phyloP scores from a whole-genome alignment of 139 green algal genomes.

The Klebsormidium nitens region DNA sequence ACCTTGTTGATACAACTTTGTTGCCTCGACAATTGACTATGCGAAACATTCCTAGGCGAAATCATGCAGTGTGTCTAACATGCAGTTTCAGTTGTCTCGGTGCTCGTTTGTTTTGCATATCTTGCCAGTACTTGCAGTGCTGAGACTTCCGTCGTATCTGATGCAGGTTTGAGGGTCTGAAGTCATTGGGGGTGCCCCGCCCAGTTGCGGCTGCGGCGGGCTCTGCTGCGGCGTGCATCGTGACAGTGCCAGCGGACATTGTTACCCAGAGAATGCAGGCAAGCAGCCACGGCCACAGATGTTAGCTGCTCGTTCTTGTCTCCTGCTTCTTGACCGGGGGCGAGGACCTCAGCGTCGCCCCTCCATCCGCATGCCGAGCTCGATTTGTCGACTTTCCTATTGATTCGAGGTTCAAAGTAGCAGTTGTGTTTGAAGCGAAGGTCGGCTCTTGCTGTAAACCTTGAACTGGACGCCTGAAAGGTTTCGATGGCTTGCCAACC shows the following conservation, averaged over 20 bases:
- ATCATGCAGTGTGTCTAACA: conserved; percentile 8
- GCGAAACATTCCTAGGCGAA: not conserved
- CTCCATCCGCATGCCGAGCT: too few relatives aligned
- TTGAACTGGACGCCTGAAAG: too few relatives aligned
- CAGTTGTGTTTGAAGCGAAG: too few relatives aligned
- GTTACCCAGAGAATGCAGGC: not conserved
- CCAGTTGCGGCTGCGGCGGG: not conserved
- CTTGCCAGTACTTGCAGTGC: not conserved
- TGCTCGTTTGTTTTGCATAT: not conserved
- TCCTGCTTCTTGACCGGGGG: too few relatives aligned
- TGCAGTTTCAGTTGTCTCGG: not conserved
- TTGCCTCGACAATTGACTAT: not conserved
- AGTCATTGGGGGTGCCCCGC: not conserved
- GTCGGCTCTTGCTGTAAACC: too few relatives aligned
- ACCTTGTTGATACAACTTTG: not conserved
- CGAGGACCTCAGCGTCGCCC: too few relatives aligned
- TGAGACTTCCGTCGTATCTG: not conserved
- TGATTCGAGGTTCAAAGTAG: too few relatives aligned
- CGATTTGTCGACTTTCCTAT: too few relatives aligned
- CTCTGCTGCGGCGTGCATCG: not conserved
- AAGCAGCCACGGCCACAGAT: too few relatives aligned
- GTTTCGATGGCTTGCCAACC: too few relatives aligned
- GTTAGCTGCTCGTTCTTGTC: too few relatives aligned
- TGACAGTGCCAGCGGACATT: conserved; percentile 3
- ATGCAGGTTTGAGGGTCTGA: conserved; percentile 4